Conservation (phyloP, 345 rosid genomes). For the Noccaea caerulescens region DNA sequence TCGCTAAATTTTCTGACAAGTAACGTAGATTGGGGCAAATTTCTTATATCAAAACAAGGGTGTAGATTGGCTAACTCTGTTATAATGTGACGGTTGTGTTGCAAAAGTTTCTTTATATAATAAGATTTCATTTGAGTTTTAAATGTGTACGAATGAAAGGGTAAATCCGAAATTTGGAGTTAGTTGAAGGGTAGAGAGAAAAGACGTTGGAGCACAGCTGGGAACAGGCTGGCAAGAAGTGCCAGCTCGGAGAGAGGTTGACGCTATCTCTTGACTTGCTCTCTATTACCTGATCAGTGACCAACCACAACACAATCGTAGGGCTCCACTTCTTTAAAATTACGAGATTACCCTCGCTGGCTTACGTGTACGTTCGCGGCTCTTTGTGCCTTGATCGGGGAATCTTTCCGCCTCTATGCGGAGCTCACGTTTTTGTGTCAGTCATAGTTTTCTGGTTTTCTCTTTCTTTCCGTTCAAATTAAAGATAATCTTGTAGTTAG, state of each 20-base stretch:
- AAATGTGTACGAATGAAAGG: slow-evolving; percentile 24
- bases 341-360: slow-evolving; percentile 15
- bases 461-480: no score
- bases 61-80: background rate
- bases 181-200: slow-evolving; percentile 37
- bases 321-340: slow-evolving; percentile 31
- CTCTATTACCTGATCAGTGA: slow-evolving; percentile 39
- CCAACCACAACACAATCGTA: slow-evolving; percentile 42
- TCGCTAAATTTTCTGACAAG: background rate
- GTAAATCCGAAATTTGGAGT: background rate
- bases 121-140: background rate
- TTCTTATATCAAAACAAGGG: background rate
- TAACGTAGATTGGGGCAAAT: background rate
- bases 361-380: slow-evolving; percentile 38
- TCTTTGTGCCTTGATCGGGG: slow-evolving; percentile 30
- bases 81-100: background rate
- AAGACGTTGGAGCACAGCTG: slow-evolving; percentile 55
- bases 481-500: no score
- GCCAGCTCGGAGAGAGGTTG: slow-evolving; percentile 51
- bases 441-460: slow-evolving; percentile 16
- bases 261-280: slow-evolving; percentile 33
- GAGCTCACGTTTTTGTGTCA: slow-evolving; percentile 42
- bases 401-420: slow-evolving; percentile 43
- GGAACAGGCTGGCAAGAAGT: slow-evolving; percentile 54
- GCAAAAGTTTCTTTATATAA: background rate